Conservation (phyloP, 371 early-diverging fungal genomes). For the Saksenaea vasiformis region DNA sequence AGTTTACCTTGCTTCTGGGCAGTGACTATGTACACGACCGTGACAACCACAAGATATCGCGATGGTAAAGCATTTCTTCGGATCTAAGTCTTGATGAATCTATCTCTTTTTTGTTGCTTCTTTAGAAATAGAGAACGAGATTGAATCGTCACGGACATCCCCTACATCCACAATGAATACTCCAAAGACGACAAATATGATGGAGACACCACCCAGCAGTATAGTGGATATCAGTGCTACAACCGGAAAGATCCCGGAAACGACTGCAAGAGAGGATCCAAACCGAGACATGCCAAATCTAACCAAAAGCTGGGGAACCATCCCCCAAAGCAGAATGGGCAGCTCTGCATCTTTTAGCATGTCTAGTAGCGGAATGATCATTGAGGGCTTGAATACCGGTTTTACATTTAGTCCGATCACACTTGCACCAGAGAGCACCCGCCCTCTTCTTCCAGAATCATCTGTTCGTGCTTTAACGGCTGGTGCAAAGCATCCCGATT, state of each 20-base stretch:
- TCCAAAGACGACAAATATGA: too few species aligned
- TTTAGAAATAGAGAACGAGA: neutral
- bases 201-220: neutral
- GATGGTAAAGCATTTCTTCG: constrained; percentile 1
- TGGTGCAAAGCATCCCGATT: neutral
- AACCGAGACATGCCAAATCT: neutral
- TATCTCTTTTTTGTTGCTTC: neutral
- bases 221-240: neutral
- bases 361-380: neutral
- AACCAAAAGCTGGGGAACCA: neutral
- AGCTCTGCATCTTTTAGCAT: neutral
- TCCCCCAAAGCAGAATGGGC: constrained; percentile 1
- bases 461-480: constrained; percentile 18
- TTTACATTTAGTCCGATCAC: constrained; percentile 36
- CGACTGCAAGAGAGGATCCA: neutral
- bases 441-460: constrained; percentile 5
- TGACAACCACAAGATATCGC: constrained; percentile 18
- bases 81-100: neutral
- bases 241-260: neutral
- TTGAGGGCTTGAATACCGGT: neutral
- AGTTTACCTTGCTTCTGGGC: neutral
- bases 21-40: constrained; percentile 22
- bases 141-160: neutral
- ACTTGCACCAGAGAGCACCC: constrained; percentile 36
- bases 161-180: too few species aligned